Percentiles rank a stretch among this genome's conserved stretches.
These are phyloP conservation scores for Malbranchea zuffiana DNA, from an alignment of 2,329 filamentous ascomycete genomes.

Conservation along the genomic window DNA sequence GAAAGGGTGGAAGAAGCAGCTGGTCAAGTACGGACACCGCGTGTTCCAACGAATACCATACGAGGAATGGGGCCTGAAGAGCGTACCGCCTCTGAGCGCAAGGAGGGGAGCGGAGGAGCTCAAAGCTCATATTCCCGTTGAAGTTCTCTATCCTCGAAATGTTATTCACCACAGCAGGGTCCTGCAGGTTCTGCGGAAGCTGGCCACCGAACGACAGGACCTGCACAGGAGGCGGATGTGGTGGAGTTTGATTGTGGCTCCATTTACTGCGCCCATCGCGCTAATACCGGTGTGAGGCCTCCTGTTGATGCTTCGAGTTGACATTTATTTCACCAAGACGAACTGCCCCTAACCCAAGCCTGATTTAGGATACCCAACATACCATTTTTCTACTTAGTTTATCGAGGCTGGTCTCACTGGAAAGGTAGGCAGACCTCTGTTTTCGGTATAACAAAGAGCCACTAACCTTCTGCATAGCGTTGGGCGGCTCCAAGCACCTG, in stretches of 20 bases:
- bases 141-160: conserved; percentile 56
- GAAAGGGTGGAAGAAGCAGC: conserved; percentile 73
- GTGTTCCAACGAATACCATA: conserved; percentile 80
- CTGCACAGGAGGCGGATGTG: conserved; percentile 67
- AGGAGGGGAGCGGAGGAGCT: conserved; percentile 54
- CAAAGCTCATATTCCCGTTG: conserved; percentile 53
- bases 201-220: conserved; percentile 70
- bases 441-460: conserved; percentile 15
- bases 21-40: conserved; percentile 78
- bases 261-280: conserved; percentile 70
- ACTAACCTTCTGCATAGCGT: conserved; percentile 38
- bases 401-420: conserved; percentile 84
- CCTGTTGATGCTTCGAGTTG: not conserved
- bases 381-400: conserved; percentile 91
- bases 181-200: conserved; percentile 50
- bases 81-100: conserved; percentile 68
- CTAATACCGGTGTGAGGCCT: conserved; percentile 67
- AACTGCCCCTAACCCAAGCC: not conserved
- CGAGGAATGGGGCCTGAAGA: conserved; percentile 97
- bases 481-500: conserved; percentile 73
- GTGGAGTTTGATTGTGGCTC: conserved; percentile 74
- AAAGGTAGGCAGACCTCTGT: conserved; percentile 37
- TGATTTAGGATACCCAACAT: conserved; percentile 67
- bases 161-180: conserved; percentile 57
- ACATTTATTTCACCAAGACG: not conserved